Evolutionary conservation across 164 flowering plant species (phyloP).

Genomic region (Vitis rotundifolia): DNA sequence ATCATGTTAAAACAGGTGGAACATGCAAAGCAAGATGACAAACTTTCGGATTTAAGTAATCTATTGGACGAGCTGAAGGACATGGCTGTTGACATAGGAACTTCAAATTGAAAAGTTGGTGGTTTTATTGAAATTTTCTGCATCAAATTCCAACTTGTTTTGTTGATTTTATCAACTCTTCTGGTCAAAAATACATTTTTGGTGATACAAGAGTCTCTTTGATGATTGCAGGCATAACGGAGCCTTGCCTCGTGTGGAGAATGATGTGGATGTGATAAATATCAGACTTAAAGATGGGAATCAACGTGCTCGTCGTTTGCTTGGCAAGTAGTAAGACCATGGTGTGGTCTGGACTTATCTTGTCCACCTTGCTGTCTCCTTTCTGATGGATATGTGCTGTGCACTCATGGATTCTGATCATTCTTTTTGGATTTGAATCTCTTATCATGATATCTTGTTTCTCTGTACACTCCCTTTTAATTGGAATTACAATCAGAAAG

Average conservation of each 20-base stretch:
- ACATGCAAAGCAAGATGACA: slow-evolving; percentile 65
- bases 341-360: neutral
- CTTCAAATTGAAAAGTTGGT: slow-evolving; percentile 53
- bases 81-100: slow-evolving; percentile 70
- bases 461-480: too few species aligned
- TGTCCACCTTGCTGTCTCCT: neutral
- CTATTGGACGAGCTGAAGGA: slow-evolving; percentile 57
- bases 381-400: neutral
- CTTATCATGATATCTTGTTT: too few species aligned
- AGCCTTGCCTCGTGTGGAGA: slow-evolving; percentile 52
- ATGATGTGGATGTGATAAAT: slow-evolving; percentile 67
- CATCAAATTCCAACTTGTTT: neutral
- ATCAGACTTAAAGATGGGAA: slow-evolving; percentile 62
- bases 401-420: too few species aligned
- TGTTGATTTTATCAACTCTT: neutral
- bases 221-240: slow-evolving; percentile 67
- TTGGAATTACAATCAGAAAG: too few species aligned
- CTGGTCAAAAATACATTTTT: too few species aligned
- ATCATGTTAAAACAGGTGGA: slow-evolving; percentile 35
- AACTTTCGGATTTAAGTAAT: slow-evolving; percentile 47
- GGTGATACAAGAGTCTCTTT: neutral
- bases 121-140: neutral
- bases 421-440: too few species aligned
- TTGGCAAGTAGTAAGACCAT: slow-evolving; percentile 46
- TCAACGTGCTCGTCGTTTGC: slow-evolving; percentile 61